phyloP scores from a whole-genome alignment of 2,329 filamentous ascomycete species.

The Falciphora oryzae region DNA sequence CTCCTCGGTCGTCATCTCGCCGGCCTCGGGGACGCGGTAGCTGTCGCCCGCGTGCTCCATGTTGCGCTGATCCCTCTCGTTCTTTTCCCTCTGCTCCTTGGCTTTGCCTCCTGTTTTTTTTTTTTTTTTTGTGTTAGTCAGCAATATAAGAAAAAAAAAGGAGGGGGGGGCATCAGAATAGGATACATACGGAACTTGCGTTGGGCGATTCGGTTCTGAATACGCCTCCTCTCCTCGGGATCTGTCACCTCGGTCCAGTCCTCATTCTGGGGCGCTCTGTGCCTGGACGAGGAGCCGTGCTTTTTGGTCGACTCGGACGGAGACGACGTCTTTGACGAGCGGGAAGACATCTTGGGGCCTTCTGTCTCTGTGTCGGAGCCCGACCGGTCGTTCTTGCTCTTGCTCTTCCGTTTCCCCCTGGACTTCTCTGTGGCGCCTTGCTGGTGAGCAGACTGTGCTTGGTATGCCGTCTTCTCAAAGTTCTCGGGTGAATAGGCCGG shows the following conservation, averaged over 20 bases:
- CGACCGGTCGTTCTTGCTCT: not conserved
- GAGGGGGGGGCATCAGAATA: not conserved
- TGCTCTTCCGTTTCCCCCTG: conserved; percentile 4
- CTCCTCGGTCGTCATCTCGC: conserved; percentile 45
- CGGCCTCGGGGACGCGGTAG: conserved; percentile 55
- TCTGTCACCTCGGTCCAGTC: conserved; percentile 68
- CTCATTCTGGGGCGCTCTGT: conserved; percentile 48
- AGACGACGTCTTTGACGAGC: conserved; percentile 22
- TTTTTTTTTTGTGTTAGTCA: not conserved
- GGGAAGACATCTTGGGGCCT: conserved; percentile 26
- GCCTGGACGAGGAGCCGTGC: conserved; percentile 30
- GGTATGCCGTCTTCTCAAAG: not conserved
- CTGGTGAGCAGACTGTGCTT: not conserved
- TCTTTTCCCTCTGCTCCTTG: conserved; percentile 60
- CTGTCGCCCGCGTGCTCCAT: conserved; percentile 56
- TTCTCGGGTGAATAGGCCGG: not conserved
- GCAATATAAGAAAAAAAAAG: not conserved
- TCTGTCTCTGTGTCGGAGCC: conserved; percentile 4
- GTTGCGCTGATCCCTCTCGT: conserved; percentile 59
- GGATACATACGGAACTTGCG: conserved; percentile 63
- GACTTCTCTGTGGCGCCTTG: not conserved
- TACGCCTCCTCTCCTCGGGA: conserved; percentile 64
- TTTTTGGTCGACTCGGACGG: conserved; percentile 30
- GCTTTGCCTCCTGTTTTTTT: conserved; percentile 57
- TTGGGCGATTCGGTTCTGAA: conserved; percentile 72